Percentiles rank a stretch among this genome's conserved stretches.
phyloP scores from a whole-genome alignment of 2,329 filamentous ascomycete genomes.

The Fusarium agapanthi region DNA sequence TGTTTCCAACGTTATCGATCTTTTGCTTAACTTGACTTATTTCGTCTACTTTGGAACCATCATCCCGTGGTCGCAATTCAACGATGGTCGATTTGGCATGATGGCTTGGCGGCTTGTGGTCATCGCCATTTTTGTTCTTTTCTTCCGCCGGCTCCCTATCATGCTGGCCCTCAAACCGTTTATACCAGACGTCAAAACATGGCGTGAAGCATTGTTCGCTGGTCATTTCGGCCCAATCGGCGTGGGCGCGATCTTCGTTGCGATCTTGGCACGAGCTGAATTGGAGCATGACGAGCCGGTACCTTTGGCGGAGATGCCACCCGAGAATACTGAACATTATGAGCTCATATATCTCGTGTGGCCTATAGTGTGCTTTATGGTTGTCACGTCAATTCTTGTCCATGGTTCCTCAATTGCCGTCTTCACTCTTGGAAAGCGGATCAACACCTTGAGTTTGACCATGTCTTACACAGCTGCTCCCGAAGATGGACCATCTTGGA shows the following conservation, averaged over 20 bases:
- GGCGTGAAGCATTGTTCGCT: conserved; percentile 95
- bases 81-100: conserved; percentile 76
- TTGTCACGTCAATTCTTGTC: conserved; percentile 92
- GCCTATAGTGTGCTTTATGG: conserved; percentile 94
- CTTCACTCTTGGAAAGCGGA: conserved; percentile 96
- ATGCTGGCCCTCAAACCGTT: conserved; percentile 92
- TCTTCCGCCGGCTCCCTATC: conserved; percentile 94
- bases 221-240: conserved; percentile 98
- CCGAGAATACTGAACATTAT: conserved; percentile 64
- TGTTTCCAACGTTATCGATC: conserved; percentile 98
- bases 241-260: conserved; percentile 94
- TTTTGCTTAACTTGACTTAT: conserved; percentile 95
- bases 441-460: conserved; percentile 94
- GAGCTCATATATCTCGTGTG: conserved; percentile 86
- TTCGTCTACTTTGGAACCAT: conserved; percentile 98
- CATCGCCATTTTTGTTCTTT: conserved; percentile 89
- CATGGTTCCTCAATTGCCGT: conserved; percentile 98
- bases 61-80: conserved; percentile 94
- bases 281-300: conserved; percentile 80
- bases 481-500: conserved; percentile 91
- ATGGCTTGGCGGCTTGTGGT: conserved; percentile 92
- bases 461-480: conserved; percentile 94
- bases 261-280: conserved; percentile 92
- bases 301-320: conserved; percentile 71
- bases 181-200: conserved; percentile 97